Percentiles rank a stretch among this genome's conserved stretches.
Conservation (phyloP, 192 early-diverging fungal genomes). For the Backusella tuberculispora region DNA sequence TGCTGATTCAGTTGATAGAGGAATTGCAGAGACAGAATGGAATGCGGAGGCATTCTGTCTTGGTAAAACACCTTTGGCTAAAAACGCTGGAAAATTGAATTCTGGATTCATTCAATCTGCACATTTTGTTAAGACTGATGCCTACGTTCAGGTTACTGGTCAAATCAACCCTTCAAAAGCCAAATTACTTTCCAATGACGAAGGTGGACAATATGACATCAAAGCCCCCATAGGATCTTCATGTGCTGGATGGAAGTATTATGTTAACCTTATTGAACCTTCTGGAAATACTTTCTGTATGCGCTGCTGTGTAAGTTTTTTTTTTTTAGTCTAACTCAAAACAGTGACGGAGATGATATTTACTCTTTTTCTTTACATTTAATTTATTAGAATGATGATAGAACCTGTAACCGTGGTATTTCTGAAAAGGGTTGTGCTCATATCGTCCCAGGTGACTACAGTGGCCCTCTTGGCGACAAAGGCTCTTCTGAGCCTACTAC, state of each 20-base stretch:
- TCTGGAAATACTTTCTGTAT: constrained; percentile 52
- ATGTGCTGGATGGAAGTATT: constrained; percentile 51
- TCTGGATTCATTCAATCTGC: constrained; percentile 52
- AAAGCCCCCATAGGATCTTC: constrained; percentile 45
- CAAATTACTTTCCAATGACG: constrained; percentile 34
- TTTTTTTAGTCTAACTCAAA: neutral
- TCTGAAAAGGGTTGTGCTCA: constrained; percentile 47
- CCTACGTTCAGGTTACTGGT: constrained; percentile 60
- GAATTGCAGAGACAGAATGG: constrained; percentile 49
- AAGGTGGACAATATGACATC: constrained; percentile 57
- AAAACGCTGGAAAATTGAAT: constrained; percentile 44
- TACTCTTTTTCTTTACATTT: neutral
- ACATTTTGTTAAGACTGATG: constrained; percentile 44
- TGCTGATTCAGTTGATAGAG: constrained; percentile 32
- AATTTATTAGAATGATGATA: constrained; percentile 34
- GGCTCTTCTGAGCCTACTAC: neutral
- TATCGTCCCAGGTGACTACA: constrained; percentile 53
- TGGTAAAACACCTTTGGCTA: constrained; percentile 33
- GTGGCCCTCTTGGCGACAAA: constrained; percentile 27
- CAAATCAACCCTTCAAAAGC: constrained; percentile 46
- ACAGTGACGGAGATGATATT: neutral
- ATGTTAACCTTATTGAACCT: constrained; percentile 60
- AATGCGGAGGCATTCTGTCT: constrained; percentile 52
- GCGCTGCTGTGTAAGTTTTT: constrained; percentile 49
- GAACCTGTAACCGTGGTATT: constrained; percentile 49